phyloP scores from a whole-genome alignment of 2,329 filamentous ascomycete species.

The Ampelomyces quisqualis region DNA sequence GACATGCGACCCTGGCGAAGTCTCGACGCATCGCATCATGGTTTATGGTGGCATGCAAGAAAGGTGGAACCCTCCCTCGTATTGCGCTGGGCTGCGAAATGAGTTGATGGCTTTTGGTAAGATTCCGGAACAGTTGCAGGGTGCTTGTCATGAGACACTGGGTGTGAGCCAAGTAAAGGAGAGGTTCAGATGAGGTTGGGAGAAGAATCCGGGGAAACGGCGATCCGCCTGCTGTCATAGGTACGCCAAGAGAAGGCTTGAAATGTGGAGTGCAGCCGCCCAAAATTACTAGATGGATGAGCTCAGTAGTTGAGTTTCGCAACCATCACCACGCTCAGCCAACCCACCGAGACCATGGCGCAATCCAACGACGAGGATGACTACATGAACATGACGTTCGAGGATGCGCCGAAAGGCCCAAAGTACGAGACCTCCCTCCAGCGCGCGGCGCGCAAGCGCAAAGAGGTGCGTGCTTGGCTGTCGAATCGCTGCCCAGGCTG shows the following conservation, averaged over 20 bases:
- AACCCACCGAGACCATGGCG: conserved; percentile 24
- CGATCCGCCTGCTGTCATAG: background rate
- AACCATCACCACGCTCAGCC: background rate
- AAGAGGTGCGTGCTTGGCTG: conserved; percentile 45
- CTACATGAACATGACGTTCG: conserved; percentile 95
- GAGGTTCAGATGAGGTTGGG: background rate
- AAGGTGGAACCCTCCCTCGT: background rate
- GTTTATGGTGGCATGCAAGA: background rate
- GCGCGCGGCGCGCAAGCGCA: conserved; percentile 56
- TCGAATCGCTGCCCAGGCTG: too few species aligned
- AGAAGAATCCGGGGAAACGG: conserved; percentile 1
- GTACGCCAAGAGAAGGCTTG: conserved; percentile 6
- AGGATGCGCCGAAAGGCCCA: conserved; percentile 56
- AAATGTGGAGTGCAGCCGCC: conserved; percentile 1
- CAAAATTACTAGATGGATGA: background rate
- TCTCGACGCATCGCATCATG: background rate
- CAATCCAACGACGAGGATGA: conserved; percentile 76
- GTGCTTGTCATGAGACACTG: background rate
- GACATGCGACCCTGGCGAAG: background rate
- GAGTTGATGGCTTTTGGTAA: background rate
- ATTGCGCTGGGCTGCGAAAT: background rate
- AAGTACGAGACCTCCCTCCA: conserved; percentile 64
- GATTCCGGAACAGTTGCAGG: background rate
- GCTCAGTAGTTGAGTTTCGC: background rate
- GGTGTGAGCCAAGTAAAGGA: background rate